These are phyloP conservation scores for Solanum chacoense DNA, from an alignment of 305 asterid genomes.

Conservation along the genomic window DNA sequence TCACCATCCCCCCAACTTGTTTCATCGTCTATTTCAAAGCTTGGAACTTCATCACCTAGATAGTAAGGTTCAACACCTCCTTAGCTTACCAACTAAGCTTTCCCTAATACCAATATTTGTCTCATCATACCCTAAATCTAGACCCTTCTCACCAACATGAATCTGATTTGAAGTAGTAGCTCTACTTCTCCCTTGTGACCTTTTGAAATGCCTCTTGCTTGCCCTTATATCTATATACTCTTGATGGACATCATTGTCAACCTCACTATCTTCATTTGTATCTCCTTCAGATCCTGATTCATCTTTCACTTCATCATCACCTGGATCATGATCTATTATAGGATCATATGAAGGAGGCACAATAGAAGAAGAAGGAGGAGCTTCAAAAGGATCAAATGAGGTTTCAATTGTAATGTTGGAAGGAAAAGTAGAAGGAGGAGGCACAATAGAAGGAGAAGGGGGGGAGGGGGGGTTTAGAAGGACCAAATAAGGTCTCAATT, in stretches of 20 bases:
- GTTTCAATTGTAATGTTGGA: background rate
- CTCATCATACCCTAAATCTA: background rate
- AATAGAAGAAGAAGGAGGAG: background rate
- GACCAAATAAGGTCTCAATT: too few relatives aligned
- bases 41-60: background rate
- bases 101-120: too few relatives aligned
- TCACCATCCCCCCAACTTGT: background rate
- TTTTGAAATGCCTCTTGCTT: background rate
- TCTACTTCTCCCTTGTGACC: background rate
- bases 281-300: background rate
- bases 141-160: background rate
- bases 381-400: background rate
- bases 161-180: background rate
- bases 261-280: background rate
- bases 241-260: background rate
- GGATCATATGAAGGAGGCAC: background rate
- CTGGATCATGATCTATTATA: background rate
- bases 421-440: background rate
- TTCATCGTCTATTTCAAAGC: too few relatives aligned
- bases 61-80: too few relatives aligned
- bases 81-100: background rate
- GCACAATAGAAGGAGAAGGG: background rate
- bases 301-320: too few relatives aligned
- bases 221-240: background rate
- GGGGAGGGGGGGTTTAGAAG: background rate